Percentiles rank a stretch among this genome's conserved stretches.
Conservation (phyloP, 2,329 filamentous ascomycete species). For the Fusarium nelsonii region DNA sequence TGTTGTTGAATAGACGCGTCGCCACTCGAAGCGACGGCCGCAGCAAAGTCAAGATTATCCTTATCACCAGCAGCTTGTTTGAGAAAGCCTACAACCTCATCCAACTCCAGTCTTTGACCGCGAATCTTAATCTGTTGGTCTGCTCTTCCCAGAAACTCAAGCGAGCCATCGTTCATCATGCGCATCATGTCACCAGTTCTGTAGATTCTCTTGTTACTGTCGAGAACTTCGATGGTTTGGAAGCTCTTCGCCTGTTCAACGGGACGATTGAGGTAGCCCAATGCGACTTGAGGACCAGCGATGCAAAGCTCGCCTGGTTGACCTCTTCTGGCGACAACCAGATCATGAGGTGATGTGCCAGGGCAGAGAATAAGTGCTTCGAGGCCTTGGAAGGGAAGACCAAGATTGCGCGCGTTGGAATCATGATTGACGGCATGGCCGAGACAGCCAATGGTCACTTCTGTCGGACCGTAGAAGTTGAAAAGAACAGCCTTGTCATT, state of each 20-base stretch:
- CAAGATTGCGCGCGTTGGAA: slow-evolving; percentile 32
- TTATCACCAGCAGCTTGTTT: not conserved
- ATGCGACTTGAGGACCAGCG: slow-evolving; percentile 22
- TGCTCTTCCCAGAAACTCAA: slow-evolving; percentile 21
- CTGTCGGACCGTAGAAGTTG: slow-evolving; percentile 31
- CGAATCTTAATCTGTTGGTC: slow-evolving; percentile 35
- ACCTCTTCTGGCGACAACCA: not conserved
- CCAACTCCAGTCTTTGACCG: slow-evolving; percentile 25
- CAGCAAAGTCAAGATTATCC: slow-evolving; percentile 20
- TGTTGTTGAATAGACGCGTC: not conserved
- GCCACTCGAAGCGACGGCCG: slow-evolving; percentile 6
- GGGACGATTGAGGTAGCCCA: slow-evolving; percentile 27
- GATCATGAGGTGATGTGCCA: rapidly evolving
- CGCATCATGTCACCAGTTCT: slow-evolving; percentile 35
- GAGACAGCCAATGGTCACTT: slow-evolving; percentile 28
- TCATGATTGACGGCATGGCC: slow-evolving; percentile 10
- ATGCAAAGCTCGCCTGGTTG: slow-evolving; percentile 28
- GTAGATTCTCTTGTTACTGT: slow-evolving; percentile 6
- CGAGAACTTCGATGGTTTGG: not conserved
- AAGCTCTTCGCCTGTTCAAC: slow-evolving; percentile 22
- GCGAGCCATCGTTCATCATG: slow-evolving; percentile 27
- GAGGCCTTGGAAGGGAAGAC: slow-evolving; percentile 14
- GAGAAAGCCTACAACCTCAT: slow-evolving; percentile 23
- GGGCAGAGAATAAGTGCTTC: slow-evolving; percentile 7
- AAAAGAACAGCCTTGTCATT: not conserved